Evolutionary conservation across 352 stramenopile genomes (phyloP).

Genomic region (Globisporangium paddicum): DNA sequence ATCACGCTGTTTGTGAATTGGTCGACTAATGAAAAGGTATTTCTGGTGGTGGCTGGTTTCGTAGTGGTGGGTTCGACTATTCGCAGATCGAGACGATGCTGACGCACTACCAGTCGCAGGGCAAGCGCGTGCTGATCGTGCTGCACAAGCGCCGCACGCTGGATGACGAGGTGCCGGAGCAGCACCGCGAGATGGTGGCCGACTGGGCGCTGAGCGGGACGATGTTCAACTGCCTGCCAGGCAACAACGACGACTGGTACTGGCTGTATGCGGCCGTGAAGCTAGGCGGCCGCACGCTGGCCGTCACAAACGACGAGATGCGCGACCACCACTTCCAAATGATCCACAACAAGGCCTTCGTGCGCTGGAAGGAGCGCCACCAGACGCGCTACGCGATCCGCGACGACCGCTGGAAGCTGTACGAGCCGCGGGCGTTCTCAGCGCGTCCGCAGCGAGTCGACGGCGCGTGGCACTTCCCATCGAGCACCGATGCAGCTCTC

Average conservation of each 20-base stretch:
- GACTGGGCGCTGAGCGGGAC: conserved; percentile 62
- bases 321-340: conserved; percentile 99
- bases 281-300: conserved; percentile 68
- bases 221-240: conserved; percentile 91
- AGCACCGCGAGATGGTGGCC: conserved; percentile 66
- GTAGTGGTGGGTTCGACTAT: conserved; percentile 92
- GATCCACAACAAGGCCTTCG: conserved; percentile 93
- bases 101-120: conserved; percentile 82
- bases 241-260: conserved; percentile 99
- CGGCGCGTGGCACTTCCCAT: conserved; percentile 68
- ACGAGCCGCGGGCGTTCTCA: conserved; percentile 63
- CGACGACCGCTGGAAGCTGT: conserved; percentile 32
- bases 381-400: conserved; percentile 90
- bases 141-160: conserved; percentile 95
- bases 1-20: not conserved
- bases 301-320: conserved; percentile 99
- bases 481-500: not conserved
- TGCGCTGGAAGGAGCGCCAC: conserved; percentile 96
- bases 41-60: conserved; percentile 5
- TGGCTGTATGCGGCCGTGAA: conserved; percentile 96
- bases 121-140: conserved; percentile 91
- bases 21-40: conserved; percentile 9
- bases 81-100: conserved; percentile 94
- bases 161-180: conserved; percentile 79
- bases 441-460: conserved; percentile 49